Conservation (phyloP, 257 asterid genomes). For the Coffea eugenioides region DNA sequence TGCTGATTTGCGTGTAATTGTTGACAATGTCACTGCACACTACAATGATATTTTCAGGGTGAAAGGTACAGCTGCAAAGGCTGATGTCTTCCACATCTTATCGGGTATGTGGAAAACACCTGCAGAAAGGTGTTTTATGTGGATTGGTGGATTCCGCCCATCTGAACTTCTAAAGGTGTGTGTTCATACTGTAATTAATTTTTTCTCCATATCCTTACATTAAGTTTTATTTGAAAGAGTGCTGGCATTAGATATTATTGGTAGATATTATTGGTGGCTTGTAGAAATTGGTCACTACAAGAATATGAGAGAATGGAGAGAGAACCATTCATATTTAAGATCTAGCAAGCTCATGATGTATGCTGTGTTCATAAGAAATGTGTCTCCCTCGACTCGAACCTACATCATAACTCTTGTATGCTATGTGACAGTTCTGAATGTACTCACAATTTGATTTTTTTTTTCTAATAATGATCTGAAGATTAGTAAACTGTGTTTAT, state of each 20-base stretch:
- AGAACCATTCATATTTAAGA: neutral
- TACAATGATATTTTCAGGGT: slow-evolving; percentile 74
- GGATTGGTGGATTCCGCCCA: slow-evolving; percentile 98
- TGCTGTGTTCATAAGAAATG: neutral
- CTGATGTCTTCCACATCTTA: slow-evolving; percentile 89
- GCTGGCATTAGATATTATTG: neutral
- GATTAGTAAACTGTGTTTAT: neutral
- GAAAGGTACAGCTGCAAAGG: slow-evolving; percentile 83
- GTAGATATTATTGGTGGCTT: neutral
- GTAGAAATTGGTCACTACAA: neutral
- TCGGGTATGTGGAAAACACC: slow-evolving; percentile 99
- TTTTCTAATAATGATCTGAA: neutral
- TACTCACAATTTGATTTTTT: neutral
- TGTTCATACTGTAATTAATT: neutral
- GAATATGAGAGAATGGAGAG: neutral
- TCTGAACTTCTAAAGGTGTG: slow-evolving; percentile 90
- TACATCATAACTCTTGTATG: neutral
- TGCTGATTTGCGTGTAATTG: slow-evolving; percentile 57
- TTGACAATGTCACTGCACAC: slow-evolving; percentile 65
- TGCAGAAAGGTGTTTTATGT: slow-evolving; percentile 91
- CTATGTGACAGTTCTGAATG: neutral
- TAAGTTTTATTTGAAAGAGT: neutral
- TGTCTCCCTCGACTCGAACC: neutral
- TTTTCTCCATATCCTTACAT: neutral
- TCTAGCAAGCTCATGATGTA: neutral